Conservation (phyloP, 495 filamentous ascomycete genomes). For the Chaetomium fimeti region DNA sequence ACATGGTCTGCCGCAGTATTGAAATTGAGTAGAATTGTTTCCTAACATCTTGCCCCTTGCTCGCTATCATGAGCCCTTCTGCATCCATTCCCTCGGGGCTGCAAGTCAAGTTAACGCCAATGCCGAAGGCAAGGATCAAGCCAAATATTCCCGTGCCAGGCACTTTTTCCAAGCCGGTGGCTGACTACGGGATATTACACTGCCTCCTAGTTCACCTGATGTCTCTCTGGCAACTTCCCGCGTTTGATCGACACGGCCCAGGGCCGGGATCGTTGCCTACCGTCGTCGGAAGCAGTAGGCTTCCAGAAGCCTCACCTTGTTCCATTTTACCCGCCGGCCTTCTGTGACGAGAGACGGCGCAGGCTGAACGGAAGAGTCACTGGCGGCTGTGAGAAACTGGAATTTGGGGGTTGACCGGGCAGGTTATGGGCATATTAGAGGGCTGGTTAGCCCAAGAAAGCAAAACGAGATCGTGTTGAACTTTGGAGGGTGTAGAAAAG, state of each 20-base stretch:
- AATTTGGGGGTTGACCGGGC: neutral
- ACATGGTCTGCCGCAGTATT: neutral
- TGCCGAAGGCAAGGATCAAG: too few species aligned
- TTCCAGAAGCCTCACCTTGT: constrained; percentile 11
- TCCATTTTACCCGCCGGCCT: constrained; percentile 12
- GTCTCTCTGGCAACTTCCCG: neutral
- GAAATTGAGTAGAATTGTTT: neutral
- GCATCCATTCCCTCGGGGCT: too few species aligned
- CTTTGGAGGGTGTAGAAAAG: neutral
- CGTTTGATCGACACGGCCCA: constrained; percentile 23
- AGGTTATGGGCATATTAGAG: neutral
- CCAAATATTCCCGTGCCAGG: too few species aligned
- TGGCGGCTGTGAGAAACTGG: neutral
- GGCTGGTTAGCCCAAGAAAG: neutral
- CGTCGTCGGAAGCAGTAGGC: neutral
- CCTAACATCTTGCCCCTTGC: neutral
- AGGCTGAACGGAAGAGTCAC: constrained; percentile 17
- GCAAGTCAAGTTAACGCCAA: too few species aligned
- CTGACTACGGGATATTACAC: too few species aligned
- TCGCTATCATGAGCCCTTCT: neutral
- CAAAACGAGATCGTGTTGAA: neutral
- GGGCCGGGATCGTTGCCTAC: neutral
- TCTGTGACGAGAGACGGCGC: neutral
- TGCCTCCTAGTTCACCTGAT: too few species aligned
- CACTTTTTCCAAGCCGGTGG: too few species aligned